These are phyloP conservation scores for Rosellinia necatrix DNA, from an alignment of 2,329 filamentous ascomycete species.

Conservation along the genomic window DNA sequence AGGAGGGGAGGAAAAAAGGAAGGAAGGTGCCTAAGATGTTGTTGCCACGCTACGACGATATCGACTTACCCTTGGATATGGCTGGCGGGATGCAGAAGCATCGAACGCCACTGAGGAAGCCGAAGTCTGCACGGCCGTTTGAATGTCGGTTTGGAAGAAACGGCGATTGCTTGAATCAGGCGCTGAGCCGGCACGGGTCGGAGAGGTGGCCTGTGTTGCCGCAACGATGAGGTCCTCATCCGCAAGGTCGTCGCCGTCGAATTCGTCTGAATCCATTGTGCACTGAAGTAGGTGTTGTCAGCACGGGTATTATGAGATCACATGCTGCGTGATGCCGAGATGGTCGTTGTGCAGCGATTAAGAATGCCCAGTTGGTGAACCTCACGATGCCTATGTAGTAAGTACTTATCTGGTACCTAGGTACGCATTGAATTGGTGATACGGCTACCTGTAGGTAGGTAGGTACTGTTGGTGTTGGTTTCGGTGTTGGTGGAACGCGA, in stretches of 20 bases:
- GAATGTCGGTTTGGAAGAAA: too few species aligned
- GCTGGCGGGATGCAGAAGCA: conserved; percentile 12
- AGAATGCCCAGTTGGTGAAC: conserved; percentile 21
- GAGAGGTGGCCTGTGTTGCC: conserved; percentile 53
- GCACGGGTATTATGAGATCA: neutral
- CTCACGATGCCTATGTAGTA: neutral
- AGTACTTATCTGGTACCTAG: too few species aligned
- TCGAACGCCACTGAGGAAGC: conserved; percentile 17
- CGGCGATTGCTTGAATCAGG: conserved; percentile 27
- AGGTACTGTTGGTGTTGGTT: too few species aligned
- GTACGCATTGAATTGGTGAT: too few species aligned
- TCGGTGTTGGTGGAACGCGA: too few species aligned
- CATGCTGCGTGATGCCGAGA: conserved; percentile 15
- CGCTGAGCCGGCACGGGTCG: conserved; percentile 30
- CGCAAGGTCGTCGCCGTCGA: conserved; percentile 65
- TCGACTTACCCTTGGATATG: conserved; percentile 27
- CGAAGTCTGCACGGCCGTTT: conserved; percentile 24
- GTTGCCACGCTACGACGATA: too few species aligned
- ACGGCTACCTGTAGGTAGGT: neutral
- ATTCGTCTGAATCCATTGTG: conserved; percentile 63
- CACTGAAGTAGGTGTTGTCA: neutral
- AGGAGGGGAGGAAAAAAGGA: neutral
- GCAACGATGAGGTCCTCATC: conserved; percentile 69
- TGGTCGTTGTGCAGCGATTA: too few species aligned
- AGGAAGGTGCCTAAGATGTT: too few species aligned